Conservation (phyloP, 2,329 filamentous ascomycete genomes). For the Pestalotiopsis sp. region DNA sequence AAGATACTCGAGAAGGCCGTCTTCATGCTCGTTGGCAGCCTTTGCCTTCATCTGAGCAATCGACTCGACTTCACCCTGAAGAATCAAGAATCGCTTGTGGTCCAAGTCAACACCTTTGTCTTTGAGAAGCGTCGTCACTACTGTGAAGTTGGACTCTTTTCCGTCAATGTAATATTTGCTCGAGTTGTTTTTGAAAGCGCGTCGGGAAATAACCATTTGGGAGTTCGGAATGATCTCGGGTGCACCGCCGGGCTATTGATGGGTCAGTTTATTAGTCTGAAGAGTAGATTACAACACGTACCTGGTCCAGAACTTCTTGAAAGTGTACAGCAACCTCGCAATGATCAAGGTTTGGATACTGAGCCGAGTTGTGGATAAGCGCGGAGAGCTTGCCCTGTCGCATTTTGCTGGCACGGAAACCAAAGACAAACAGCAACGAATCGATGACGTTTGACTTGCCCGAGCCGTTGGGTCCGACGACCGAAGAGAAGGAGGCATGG, state of each 20-base stretch:
- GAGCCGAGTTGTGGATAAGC: conserved; percentile 93
- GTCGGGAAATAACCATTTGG: conserved; percentile 82
- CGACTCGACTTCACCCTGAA: conserved; percentile 97
- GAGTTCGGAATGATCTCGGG: conserved; percentile 80
- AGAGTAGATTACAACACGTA: conserved; percentile 31
- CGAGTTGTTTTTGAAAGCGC: conserved; percentile 95
- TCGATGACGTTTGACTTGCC: conserved; percentile 99
- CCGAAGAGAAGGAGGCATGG: conserved; percentile 94
- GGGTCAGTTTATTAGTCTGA: conserved; percentile 25
- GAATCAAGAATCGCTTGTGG: conserved; percentile 95
- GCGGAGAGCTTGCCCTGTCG: conserved; percentile 97
- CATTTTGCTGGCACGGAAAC: conserved; percentile 99
- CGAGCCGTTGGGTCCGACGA: conserved; percentile 96
- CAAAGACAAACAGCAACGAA: conserved; percentile 97
- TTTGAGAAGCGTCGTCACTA: conserved; percentile 82
- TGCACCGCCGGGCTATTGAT: conserved; percentile 63
- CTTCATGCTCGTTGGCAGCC: conserved; percentile 90
- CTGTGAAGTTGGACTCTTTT: conserved; percentile 86
- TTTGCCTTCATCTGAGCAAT: conserved; percentile 99
- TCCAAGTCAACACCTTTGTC: conserved; percentile 92
- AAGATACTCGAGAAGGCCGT: conserved; percentile 92
- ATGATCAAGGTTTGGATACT: conserved; percentile 78
- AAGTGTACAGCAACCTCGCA: conserved; percentile 98
- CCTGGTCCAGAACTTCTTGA: conserved; percentile 87
- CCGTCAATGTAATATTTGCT: conserved; percentile 98